These are phyloP conservation scores for Aeschynomene evenia DNA, from an alignment of 306 rosid species.

Conservation along the genomic window DNA sequence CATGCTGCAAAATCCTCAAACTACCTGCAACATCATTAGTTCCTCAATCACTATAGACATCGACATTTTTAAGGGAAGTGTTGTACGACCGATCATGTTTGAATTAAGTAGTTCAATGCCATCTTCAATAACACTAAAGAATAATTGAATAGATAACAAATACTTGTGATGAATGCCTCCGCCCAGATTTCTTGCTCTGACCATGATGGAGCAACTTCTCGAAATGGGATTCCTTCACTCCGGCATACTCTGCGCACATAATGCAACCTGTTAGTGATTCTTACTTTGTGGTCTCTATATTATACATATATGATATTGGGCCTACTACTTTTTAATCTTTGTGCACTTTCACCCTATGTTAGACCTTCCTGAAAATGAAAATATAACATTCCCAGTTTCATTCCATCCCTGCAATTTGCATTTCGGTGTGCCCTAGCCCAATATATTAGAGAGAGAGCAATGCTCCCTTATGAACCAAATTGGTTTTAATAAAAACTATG, in stretches of 20 bases:
- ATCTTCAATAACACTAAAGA: constrained; percentile 19
- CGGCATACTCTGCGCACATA: constrained; percentile 59
- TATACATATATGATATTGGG: background rate
- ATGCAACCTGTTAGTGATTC: constrained; percentile 18
- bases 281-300: constrained; percentile 13
- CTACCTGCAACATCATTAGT: constrained; percentile 49
- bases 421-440: background rate
- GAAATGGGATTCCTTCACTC: constrained; percentile 68
- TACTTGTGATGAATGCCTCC: constrained; percentile 93
- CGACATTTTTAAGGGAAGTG: constrained; percentile 16
- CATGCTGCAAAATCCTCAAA: constrained; percentile 82
- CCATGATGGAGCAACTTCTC: constrained; percentile 84
- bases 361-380: constrained; percentile 13
- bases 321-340: constrained; percentile 1
- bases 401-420: constrained; percentile 1
- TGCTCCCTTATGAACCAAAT: background rate
- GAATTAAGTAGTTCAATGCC: constrained; percentile 11
- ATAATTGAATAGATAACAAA: constrained; percentile 16
- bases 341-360: background rate
- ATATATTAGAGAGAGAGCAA: constrained; percentile 19
- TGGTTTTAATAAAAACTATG: constrained; percentile 15
- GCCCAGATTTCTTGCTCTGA: constrained; percentile 69
- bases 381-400: constrained; percentile 23
- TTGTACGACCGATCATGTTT: background rate
- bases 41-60: background rate